These are phyloP conservation scores for Carpinus fangiana DNA, from an alignment of 306 rosid species.

Conservation along the genomic window DNA sequence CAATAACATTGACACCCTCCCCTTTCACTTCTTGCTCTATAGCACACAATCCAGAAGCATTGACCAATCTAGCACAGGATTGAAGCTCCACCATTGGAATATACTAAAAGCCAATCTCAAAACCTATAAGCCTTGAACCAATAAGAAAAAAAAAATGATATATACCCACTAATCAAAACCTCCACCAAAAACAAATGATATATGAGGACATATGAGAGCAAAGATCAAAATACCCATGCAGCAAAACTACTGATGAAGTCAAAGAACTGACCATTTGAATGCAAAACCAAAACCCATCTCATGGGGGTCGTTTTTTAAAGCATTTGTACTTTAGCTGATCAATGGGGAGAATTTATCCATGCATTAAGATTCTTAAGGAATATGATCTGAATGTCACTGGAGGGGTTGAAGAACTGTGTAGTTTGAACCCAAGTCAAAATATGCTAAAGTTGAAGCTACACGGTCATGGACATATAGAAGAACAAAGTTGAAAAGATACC, in stretches of 20 bases:
- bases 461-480: slow-evolving; percentile 12
- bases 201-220: not conserved
- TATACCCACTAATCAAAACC: slow-evolving; percentile 15
- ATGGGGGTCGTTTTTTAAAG: slow-evolving; percentile 7
- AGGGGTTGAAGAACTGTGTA: not conserved
- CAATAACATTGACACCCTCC: slow-evolving; percentile 45
- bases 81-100: slow-evolving; percentile 62
- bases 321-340: slow-evolving; percentile 1
- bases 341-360: slow-evolving; percentile 15
- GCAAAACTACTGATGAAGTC: slow-evolving; percentile 12
- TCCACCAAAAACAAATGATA: not conserved
- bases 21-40: slow-evolving; percentile 60
- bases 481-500: slow-evolving; percentile 10
- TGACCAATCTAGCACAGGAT: slow-evolving; percentile 57
- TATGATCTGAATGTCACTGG: not conserved
- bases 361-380: not conserved
- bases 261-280: not conserved
- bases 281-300: slow-evolving; percentile 14
- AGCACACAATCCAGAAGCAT: slow-evolving; percentile 51
- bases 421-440: slow-evolving; percentile 17
- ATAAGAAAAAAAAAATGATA: slow-evolving; percentile 1
- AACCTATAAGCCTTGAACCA: slow-evolving; percentile 7
- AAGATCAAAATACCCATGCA: slow-evolving; percentile 5
- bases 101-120: slow-evolving; percentile 20
- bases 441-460: slow-evolving; percentile 5